These are phyloP conservation scores for Colletotrichum liaoningense DNA, from an alignment of 2,329 filamentous ascomycete genomes.

Conservation along the genomic window DNA sequence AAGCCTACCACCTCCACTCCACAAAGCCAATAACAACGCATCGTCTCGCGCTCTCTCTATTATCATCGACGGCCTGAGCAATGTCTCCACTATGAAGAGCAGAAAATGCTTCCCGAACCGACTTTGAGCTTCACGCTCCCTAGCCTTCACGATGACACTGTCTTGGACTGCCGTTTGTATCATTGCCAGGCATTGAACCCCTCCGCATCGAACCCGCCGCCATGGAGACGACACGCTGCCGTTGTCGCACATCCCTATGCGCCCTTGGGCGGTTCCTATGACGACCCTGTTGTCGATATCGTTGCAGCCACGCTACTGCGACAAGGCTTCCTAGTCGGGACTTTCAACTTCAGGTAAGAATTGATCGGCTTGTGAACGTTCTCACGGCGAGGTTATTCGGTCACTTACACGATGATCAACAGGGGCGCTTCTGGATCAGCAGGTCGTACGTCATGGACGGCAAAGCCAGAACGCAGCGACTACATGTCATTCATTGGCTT, in stretches of 20 bases:
- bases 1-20: neutral
- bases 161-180: constrained; percentile 86
- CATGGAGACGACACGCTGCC: constrained; percentile 63
- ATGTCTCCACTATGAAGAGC: constrained; percentile 36
- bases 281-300: constrained; percentile 82
- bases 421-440: constrained; percentile 82
- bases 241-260: constrained; percentile 93
- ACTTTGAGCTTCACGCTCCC: constrained; percentile 80
- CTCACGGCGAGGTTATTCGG: neutral
- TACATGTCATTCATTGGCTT: constrained; percentile 88
- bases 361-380: neutral
- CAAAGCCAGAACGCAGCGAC: constrained; percentile 82
- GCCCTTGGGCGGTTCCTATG: constrained; percentile 84
- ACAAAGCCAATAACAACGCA: neutral
- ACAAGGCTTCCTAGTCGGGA: constrained; percentile 80
- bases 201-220: constrained; percentile 44
- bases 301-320: constrained; percentile 74
- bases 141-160: constrained; percentile 81
- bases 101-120: constrained; percentile 66
- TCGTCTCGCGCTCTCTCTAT: neutral
- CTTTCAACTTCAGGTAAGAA: constrained; percentile 89
- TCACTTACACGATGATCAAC: constrained; percentile 8
- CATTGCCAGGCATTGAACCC: constrained; percentile 66
- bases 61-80: neutral
- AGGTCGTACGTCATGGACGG: constrained; percentile 89